Conservation (phyloP, 2,329 filamentous ascomycete species). For the Paecilomyces sp. region DNA sequence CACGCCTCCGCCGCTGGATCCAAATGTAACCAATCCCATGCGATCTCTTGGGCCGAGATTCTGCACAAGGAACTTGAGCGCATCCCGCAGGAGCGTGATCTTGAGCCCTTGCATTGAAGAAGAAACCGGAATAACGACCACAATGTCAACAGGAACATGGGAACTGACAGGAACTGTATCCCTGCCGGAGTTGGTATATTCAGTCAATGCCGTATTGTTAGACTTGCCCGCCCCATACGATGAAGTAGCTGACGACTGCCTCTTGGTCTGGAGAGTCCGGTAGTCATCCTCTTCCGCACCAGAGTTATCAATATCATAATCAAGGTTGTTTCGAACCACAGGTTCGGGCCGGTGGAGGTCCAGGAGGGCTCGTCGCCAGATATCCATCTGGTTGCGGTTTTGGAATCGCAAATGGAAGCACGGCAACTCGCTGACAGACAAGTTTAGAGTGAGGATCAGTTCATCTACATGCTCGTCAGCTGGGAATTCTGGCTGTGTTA, state of each 20-base stretch:
- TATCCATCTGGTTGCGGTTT: constrained; percentile 69
- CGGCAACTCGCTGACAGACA: constrained; percentile 86
- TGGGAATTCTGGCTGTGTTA: not conserved
- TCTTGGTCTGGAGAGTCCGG: constrained; percentile 51
- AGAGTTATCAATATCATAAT: constrained; percentile 72
- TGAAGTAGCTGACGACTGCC: constrained; percentile 76
- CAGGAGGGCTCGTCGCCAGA: constrained; percentile 80
- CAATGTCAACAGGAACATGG: constrained; percentile 89
- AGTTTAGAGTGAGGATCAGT: constrained; percentile 75
- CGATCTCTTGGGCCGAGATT: constrained; percentile 87
- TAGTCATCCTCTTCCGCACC: constrained; percentile 87
- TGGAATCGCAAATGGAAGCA: constrained; percentile 91
- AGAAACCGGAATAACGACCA: constrained; percentile 93
- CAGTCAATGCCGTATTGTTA: constrained; percentile 78
- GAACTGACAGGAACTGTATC: constrained; percentile 46
- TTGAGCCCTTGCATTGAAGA: constrained; percentile 99
- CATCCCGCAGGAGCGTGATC: constrained; percentile 87
- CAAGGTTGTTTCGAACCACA: constrained; percentile 58
- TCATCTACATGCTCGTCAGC: constrained; percentile 50
- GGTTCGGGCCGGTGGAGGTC: constrained; percentile 70
- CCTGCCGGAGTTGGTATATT: constrained; percentile 69
- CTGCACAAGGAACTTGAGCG: constrained; percentile 83
- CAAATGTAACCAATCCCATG: constrained; percentile 96
- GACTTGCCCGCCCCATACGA: constrained; percentile 77
- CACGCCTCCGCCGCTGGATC: constrained; percentile 85